These are phyloP conservation scores for Alisma plantagoaquatica DNA, from an alignment of 106 monocot species.

Conservation along the genomic window DNA sequence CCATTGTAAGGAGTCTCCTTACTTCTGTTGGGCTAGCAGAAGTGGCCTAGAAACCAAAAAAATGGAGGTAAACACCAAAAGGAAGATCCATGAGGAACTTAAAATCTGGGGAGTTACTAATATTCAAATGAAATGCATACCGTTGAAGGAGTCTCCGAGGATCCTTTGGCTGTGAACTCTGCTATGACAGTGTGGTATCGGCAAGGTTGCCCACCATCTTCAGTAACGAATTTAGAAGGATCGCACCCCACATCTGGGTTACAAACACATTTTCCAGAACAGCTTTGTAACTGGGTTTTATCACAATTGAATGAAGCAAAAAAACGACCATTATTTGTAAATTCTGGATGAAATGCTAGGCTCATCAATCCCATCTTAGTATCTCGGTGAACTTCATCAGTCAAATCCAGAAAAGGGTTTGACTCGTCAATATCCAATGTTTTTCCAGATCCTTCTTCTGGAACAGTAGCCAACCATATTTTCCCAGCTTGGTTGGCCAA, in stretches of 20 bases:
- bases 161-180: constrained; percentile 54
- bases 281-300: constrained; percentile 14
- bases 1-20: constrained; percentile 80
- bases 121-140: constrained; percentile 22
- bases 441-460: constrained; percentile 56
- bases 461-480: constrained; percentile 80
- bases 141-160: constrained; percentile 39
- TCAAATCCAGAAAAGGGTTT: constrained; percentile 76
- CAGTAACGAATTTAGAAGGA: constrained; percentile 50
- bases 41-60: constrained; percentile 33
- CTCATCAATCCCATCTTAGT: constrained; percentile 60
- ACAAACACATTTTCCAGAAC: constrained; percentile 57
- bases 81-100: not conserved
- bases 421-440: constrained; percentile 47
- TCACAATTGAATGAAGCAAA: constrained; percentile 19
- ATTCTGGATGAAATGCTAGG: constrained; percentile 85
- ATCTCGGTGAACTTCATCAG: constrained; percentile 57
- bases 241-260: constrained; percentile 66
- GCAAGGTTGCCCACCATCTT: constrained; percentile 52
- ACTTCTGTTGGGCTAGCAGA: constrained; percentile 64
- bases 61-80: not conserved
- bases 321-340: constrained; percentile 57
- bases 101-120: not conserved
- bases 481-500: constrained; percentile 69
- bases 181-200: constrained; percentile 73